Base-by-base conservation (phyloP, 2,329 filamentous ascomycete genomes). In the Pochonia chlamydosporia region DNA sequence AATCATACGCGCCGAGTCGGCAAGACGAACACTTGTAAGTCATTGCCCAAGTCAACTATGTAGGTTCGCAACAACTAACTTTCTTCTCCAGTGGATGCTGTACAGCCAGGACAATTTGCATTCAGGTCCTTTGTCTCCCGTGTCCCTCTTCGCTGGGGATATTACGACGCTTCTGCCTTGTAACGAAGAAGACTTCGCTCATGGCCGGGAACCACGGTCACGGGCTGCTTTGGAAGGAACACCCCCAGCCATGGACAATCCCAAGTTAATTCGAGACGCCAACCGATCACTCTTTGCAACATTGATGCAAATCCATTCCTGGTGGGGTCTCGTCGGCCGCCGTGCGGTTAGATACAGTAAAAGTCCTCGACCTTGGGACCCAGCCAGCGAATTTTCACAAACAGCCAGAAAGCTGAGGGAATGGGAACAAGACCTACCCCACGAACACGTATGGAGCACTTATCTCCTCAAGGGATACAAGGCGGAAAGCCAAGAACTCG, bases 61-160 rank as follows among this genome's bases (percentile, higher is more conserved):
- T 40, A 16, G 37, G 37, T 8, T 40, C 25, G 6, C 20, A 6
- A 40, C 31, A 24, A 20, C 36, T 37, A 14, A 30, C 5, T 21
- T 2, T 39, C 30, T 24, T 23, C 16, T 20, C n/a, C 44, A 78
- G 74, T 81, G 77, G 77, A 79, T 80, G 75, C 56, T 81, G 28
- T 73, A 80, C 55, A 79, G 72, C 52, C 77, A 81, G 54, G 77
- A 81, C 51, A 78, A 77, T 52, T 64, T 81, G 21, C 74, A 79
- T 51, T 78, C 75, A 1, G 73, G 75, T 0, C 73, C 74, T 3
- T 63, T 66, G 25, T 75, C 74, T 10, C 75, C 76, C 3, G 67
- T 77, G 3, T 74, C 75, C 0, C 63, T 81, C 3, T 68, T 70
- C 5, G 71, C 74, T 3, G 67, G 68, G 28, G 76, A 81, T 49